Percentiles rank a stretch among this genome's conserved stretches.
Evolutionary conservation across 73 alveolate species (phyloP).

Genomic region (Durusdinium trenchii): DNA sequence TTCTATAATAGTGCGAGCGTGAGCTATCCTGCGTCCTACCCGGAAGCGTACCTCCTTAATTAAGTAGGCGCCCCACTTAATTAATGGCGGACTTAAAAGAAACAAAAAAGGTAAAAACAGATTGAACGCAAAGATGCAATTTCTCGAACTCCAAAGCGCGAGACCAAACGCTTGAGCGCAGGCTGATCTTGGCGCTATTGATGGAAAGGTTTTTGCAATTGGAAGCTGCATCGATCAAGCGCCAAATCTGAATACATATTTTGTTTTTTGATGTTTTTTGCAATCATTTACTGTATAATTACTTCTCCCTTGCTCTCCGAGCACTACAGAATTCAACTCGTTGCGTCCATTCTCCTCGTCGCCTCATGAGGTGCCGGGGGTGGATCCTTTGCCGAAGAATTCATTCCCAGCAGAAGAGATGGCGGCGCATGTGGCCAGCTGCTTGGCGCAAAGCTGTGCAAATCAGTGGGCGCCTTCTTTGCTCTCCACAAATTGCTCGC

Average conservation of each 20-base stretch:
- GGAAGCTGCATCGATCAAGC: slow-evolving; percentile 59
- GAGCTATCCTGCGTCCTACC: too few species aligned
- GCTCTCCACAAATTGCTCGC: neutral
- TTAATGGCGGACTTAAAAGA: too few species aligned
- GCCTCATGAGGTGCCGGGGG: slow-evolving; percentile 50
- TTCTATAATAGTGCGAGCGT: too few species aligned
- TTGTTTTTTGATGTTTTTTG: neutral
- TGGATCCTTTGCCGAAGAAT: slow-evolving; percentile 81
- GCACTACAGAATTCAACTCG: too few species aligned
- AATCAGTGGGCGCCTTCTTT: neutral
- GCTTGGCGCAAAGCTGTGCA: neutral
- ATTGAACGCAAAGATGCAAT: too few species aligned
- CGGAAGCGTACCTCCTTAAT: too few species aligned
- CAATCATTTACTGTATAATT: neutral
- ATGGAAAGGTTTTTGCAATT: slow-evolving; percentile 30
- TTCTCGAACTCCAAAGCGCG: too few species aligned
- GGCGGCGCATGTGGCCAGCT: slow-evolving; percentile 64
- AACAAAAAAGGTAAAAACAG: too few species aligned
- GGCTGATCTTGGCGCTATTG: neutral
- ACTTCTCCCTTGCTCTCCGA: neutral
- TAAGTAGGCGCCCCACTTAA: too few species aligned
- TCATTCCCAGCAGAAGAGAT: slow-evolving; percentile 78
- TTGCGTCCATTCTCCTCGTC: neutral
- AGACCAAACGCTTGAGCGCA: too few species aligned
- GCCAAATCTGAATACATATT: neutral